phyloP scores from a whole-genome alignment of 805 yeast genomes.

The Millerago galiae region DNA sequence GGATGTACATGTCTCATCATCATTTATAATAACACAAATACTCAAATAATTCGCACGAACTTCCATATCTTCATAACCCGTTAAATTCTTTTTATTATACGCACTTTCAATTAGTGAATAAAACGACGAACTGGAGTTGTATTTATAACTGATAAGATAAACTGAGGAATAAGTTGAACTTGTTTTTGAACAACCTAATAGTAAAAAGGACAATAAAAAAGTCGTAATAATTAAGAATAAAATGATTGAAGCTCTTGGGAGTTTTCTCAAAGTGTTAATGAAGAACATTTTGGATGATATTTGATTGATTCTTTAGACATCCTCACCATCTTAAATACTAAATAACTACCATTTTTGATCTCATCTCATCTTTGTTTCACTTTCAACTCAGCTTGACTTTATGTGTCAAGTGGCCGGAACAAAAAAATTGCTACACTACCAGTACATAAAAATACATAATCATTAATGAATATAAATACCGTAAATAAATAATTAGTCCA shows the following conservation, averaged over 20 bases:
- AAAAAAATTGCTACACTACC: too few relatives aligned
- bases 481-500: conserved; percentile 16
- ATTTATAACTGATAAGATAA: conserved; percentile 42
- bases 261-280: conserved; percentile 27
- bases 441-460: too few relatives aligned
- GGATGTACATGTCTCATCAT: conserved; percentile 31
- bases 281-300: conserved; percentile 2
- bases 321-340: not conserved
- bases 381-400: not conserved
- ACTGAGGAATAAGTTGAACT: conserved; percentile 39
- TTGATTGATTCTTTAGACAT: not conserved
- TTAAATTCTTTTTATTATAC: conserved; percentile 26
- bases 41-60: conserved; percentile 53
- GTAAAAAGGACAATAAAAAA: conserved; percentile 46
- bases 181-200: conserved; percentile 47
- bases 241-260: conserved; percentile 37
- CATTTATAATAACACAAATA: conserved; percentile 40
- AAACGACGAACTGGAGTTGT: conserved; percentile 40
- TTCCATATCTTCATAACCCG: conserved; percentile 33
- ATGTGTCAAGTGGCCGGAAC: not conserved
- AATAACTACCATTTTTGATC: too few relatives aligned
- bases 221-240: conserved; percentile 40
- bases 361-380: not conserved
- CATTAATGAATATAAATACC: not conserved
- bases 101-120: conserved; percentile 34